Conservation (phyloP, 2,329 filamentous ascomycete genomes). For the Neospermospora avenae region DNA sequence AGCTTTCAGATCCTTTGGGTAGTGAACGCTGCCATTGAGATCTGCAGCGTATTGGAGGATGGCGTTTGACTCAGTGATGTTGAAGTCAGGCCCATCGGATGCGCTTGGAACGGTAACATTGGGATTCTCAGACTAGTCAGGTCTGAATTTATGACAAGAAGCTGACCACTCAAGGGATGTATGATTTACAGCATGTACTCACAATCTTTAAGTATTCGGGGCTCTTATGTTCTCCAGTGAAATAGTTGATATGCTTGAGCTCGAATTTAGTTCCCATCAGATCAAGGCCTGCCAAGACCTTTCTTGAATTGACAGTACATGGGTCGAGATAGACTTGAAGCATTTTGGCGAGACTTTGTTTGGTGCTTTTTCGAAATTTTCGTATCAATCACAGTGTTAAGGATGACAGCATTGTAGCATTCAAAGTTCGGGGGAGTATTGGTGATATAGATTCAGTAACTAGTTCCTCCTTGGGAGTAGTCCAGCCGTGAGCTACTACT, state of each 20-base stretch:
- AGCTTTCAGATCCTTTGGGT: slow-evolving; percentile 18
- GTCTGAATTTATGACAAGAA: neutral
- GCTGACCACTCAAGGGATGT: neutral
- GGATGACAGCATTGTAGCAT: neutral
- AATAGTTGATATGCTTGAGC: slow-evolving; percentile 17
- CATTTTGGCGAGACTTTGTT: neutral
- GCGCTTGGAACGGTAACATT: slow-evolving; percentile 14
- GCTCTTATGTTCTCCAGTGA: slow-evolving; percentile 19
- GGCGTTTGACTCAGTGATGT: slow-evolving; percentile 19
- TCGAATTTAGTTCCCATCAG: slow-evolving; percentile 15
- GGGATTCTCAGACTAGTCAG: slow-evolving; percentile 2
- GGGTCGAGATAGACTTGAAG: slow-evolving; percentile 21
- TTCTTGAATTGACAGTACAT: slow-evolving; percentile 18
- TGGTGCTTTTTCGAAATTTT: neutral
- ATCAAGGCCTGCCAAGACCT: slow-evolving; percentile 19
- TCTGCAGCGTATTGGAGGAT: slow-evolving; percentile 23
- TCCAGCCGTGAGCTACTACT: neutral
- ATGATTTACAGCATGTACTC: neutral
- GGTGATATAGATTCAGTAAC: neutral
- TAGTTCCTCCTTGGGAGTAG: neutral
- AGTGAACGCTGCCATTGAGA: slow-evolving; percentile 4
- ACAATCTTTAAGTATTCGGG: slow-evolving; percentile 15
- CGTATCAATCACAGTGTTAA: neutral
- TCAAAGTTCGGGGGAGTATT: neutral
- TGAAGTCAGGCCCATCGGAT: slow-evolving; percentile 9